Base-by-base conservation (phyloP, 2,329 filamentous ascomycete species). In the Aspergillus aculeatinus region DNA sequence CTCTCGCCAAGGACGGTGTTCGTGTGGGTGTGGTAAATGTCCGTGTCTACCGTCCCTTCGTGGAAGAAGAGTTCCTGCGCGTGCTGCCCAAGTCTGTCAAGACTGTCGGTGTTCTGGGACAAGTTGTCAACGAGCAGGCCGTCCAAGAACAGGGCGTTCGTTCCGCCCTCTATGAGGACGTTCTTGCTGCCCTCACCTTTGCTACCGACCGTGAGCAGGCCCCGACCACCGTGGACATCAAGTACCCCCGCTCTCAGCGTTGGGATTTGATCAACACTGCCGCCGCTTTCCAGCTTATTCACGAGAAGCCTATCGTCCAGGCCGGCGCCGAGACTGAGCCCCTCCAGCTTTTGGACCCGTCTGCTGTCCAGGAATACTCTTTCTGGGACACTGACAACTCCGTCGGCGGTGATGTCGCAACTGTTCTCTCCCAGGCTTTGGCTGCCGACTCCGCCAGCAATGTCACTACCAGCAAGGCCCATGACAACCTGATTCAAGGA, bases 321-420 rank as follows among this genome's bases (percentile, higher is more conserved):
- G 58, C 67, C 27, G 60, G 78, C 56, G 76, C 79, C 52, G 72
- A 69, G 56, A 51, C 76, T 25, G 77, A 78, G 59, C 69, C 75
- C 73, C 76, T 87, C 57, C 81, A 86, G 65, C 75, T 85, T 21
- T 70, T 84, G n/a, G 83, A 86, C 63, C 68, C 74, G 23, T 73
- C 80, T n/a, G 74, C 77, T 21, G 86, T 88, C 21, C 85, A 91
- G 75, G 90, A 98, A 77, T 98, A 95, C 80, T 89, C 88, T 12
- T 97, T 99, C 84, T 98, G 93, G 92, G 91, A 97, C 67, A 74
- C 90, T 47, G 94, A 96, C 71, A 85, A 87, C 74, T 92, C 92
- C 29, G 77, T 81, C 1, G 84, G 89, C 55, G 82, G 83, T 55
- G 81, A 81, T 60, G 87, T 91, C 1, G 88, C 92, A 11, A 78